Base-by-base conservation (phyloP, 1,139 yeast species). In the Chernovozyma sophiae-reginae region DNA sequence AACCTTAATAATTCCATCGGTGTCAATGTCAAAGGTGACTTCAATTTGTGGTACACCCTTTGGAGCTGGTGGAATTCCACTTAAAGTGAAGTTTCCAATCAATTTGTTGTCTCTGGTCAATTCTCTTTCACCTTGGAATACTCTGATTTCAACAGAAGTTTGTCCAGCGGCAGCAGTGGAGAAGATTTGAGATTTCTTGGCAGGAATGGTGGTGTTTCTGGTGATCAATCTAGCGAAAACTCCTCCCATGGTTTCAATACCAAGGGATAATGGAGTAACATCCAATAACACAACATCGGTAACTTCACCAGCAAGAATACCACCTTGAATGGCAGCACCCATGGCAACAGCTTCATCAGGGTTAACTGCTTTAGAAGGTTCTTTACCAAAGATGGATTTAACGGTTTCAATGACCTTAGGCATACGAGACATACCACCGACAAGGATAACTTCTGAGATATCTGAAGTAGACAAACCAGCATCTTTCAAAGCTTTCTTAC, bases 391-490 rank as follows among this genome's bases (percentile, higher is more conserved):
- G 56, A 92, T 75, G 48, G 77, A 67, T 75, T 89, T 90, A 64
- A 92, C 98, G 56, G 97, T 90, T 65, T 89, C 97, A 48, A 87
- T 76, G 62, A 92, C 97, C 83, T 92, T 94, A 71, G 99, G 99
- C 98, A 92, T 92, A 78, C 99, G 87, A 47, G 97, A 85, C 98
- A 90, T 92, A 82, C 99, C 99, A 79, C 99, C 99, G 53, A 92
- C 99, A 52, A 92, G 78, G 61, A 92, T 84, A 54, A 92, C 97
- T 72, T 92, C 98, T 54, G 95, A 82, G 56, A 92, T 74, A 56
- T 86, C 94, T 45, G 94, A 83, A 41, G 96, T 79, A 48, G 82
- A 55, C 62, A 92, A 74, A 52, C 81, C 81, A 52, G 98, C 97
- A 68, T 94, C 98, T 77, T 90, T 92, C 65, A 92, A 74, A 45